Conservation (phyloP, 805 yeast genomes). For the Cyberlindnera euphorbiiphila region DNA sequence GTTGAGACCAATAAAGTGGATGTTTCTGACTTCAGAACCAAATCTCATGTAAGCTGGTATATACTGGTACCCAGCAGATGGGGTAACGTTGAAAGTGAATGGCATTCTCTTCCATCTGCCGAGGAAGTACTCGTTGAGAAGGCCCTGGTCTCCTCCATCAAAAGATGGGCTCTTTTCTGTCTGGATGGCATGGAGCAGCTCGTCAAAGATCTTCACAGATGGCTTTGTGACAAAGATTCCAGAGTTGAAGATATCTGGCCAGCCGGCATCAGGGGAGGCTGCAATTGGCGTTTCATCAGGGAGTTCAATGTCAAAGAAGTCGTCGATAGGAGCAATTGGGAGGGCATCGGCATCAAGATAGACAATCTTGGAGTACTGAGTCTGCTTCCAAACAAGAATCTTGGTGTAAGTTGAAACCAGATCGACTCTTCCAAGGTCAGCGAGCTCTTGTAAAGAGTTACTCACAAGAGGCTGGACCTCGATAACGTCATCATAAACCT, state of each 20-base stretch:
- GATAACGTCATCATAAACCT: conserved; percentile 28
- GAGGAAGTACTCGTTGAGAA: conserved; percentile 63
- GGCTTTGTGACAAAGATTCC: conserved; percentile 64
- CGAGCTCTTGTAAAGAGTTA: conserved; percentile 24
- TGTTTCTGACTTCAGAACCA: conserved; percentile 36
- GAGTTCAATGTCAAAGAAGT: conserved; percentile 23
- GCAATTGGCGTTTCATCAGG: conserved; percentile 21
- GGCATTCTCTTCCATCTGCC: conserved; percentile 67
- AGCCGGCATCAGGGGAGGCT: conserved; percentile 69
- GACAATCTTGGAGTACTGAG: conserved; percentile 40
- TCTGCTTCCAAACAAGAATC: conserved; percentile 43
- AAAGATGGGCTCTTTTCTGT: conserved; percentile 37
- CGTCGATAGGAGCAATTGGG: conserved; percentile 34
- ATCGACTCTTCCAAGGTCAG: conserved; percentile 44
- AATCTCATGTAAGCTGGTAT: conserved; percentile 65
- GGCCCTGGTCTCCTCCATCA: conserved; percentile 89
- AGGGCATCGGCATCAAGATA: conserved; percentile 65
- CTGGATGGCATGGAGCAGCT: conserved; percentile 32
- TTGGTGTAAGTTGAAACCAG: conserved; percentile 46
- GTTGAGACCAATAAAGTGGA: conserved; percentile 63
- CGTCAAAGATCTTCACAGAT: conserved; percentile 34
- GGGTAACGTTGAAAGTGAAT: conserved; percentile 78
- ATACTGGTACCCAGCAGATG: conserved; percentile 62
- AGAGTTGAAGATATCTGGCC: conserved; percentile 81
- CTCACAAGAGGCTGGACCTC: conserved; percentile 23